These are phyloP conservation scores for Curvularia sp. DNA, from an alignment of 2,329 filamentous ascomycete species.

Conservation along the genomic window DNA sequence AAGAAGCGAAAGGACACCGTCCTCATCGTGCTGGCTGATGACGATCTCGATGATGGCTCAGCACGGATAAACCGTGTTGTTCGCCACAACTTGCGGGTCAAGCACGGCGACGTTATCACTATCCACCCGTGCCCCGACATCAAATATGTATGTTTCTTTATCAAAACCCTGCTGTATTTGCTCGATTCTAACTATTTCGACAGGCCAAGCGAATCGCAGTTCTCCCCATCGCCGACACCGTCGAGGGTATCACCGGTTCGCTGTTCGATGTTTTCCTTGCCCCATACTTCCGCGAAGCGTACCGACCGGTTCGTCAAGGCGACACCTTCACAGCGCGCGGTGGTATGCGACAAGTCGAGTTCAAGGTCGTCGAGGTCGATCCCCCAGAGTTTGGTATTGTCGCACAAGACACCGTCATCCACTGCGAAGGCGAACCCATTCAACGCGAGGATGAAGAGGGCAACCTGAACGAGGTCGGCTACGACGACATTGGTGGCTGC, in stretches of 20 bases:
- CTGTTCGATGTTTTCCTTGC: slow-evolving; percentile 99
- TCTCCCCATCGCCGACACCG: slow-evolving; percentile 95
- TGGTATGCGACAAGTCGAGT: slow-evolving; percentile 98
- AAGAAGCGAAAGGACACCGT: slow-evolving; percentile 99
- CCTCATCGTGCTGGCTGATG: slow-evolving; percentile 94
- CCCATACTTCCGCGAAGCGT: slow-evolving; percentile 99
- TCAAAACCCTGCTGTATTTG: neutral
- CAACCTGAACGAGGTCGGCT: slow-evolving; percentile 98
- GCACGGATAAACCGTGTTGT: slow-evolving; percentile 98
- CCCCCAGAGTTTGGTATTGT: slow-evolving; percentile 98
- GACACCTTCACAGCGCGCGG: slow-evolving; percentile 97
- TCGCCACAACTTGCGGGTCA: slow-evolving; percentile 96
- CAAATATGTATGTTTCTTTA: slow-evolving; percentile 83
- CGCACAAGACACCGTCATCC: slow-evolving; percentile 97
- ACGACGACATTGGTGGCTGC: slow-evolving; percentile 99
- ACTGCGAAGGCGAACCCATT: slow-evolving; percentile 96
- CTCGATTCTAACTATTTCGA: slow-evolving; percentile 29
- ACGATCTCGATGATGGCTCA: slow-evolving; percentile 96
- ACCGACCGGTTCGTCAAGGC: slow-evolving; percentile 94
- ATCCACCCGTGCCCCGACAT: slow-evolving; percentile 98
- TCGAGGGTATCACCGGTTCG: slow-evolving; percentile 96
- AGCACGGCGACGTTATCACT: slow-evolving; percentile 97
- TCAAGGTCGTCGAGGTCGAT: slow-evolving; percentile 99
- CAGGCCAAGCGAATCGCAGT: slow-evolving; percentile 99
- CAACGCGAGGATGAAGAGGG: slow-evolving; percentile 99